Evolutionary conservation across 1,284 basidiomycete species (phyloP).

Genomic region (Volvariella surrecta): DNA sequence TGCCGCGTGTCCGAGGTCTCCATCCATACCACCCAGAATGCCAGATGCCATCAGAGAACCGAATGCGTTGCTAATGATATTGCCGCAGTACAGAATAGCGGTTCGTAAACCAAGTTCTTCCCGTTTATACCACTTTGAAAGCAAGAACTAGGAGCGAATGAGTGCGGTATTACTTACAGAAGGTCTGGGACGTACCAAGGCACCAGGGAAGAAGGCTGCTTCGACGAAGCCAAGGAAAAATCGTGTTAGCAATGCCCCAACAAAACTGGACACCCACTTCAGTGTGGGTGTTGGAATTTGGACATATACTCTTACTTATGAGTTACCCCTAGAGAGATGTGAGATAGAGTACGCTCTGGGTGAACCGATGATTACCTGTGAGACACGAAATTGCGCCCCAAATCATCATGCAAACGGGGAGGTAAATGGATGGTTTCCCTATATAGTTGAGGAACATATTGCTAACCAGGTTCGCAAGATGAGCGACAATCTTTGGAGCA

Average conservation of each 20-base stretch:
- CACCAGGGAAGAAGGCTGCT: slow-evolving; percentile 71
- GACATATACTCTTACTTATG: slow-evolving; percentile 23
- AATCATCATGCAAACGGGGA: slow-evolving; percentile 61
- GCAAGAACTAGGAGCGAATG: slow-evolving; percentile 33
- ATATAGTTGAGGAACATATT: slow-evolving; percentile 71
- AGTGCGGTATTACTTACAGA: background rate
- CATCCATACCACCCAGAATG: slow-evolving; percentile 65
- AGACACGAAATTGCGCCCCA: slow-evolving; percentile 64
- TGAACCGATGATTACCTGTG: slow-evolving; percentile 32
- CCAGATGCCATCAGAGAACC: slow-evolving; percentile 74
- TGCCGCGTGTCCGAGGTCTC: slow-evolving; percentile 57
- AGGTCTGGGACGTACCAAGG: slow-evolving; percentile 22
- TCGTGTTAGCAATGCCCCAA: slow-evolving; percentile 62
- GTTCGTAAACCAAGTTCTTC: slow-evolving; percentile 65
- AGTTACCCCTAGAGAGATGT: slow-evolving; percentile 23
- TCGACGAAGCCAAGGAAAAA: slow-evolving; percentile 71
- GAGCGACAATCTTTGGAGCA: too few relatives aligned
- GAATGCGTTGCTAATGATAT: slow-evolving; percentile 77
- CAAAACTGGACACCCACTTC: slow-evolving; percentile 36
- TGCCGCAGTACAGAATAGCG: slow-evolving; percentile 65
- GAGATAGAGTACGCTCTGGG: background rate
- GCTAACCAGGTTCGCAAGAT: slow-evolving; percentile 21
- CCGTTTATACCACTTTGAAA: slow-evolving; percentile 69
- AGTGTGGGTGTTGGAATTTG: slow-evolving; percentile 3
- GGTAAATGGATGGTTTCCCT: slow-evolving; percentile 66